phyloP scores from a whole-genome alignment of 805 yeast genomes.

The Starmerella kuoi region DNA sequence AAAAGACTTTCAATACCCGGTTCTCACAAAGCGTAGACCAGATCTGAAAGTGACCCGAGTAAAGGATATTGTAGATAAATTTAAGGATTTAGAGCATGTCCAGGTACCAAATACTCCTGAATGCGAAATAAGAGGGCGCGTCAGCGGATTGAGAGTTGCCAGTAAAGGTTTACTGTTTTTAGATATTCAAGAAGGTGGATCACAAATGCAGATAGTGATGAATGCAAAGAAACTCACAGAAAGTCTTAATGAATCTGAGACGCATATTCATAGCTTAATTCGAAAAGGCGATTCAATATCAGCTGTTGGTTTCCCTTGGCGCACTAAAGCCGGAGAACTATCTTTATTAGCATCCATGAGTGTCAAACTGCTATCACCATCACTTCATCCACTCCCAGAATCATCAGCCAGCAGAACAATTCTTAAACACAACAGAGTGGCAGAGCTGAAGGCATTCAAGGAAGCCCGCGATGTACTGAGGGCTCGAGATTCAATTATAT shows the following conservation, averaged over 20 bases:
- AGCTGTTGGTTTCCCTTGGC: constrained; percentile 58
- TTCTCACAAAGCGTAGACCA: constrained; percentile 3
- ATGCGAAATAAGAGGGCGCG: constrained; percentile 37
- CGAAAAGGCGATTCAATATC: constrained; percentile 63
- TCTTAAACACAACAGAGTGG: constrained; percentile 54
- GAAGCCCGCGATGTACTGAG: constrained; percentile 37
- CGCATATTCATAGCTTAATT: constrained; percentile 32
- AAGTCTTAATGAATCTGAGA: constrained; percentile 34
- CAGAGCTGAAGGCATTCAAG: constrained; percentile 56
- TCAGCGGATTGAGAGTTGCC: constrained; percentile 45
- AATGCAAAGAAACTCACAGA: constrained; percentile 36
- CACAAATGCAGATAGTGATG: constrained; percentile 49
- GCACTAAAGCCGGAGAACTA: constrained; percentile 66
- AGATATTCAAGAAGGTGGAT: constrained; percentile 46
- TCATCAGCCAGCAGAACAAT: constrained; percentile 42
- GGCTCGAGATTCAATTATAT: constrained; percentile 45
- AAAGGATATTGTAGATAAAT: constrained; percentile 3
- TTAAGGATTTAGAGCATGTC: constrained; percentile 7
- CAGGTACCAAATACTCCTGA: constrained; percentile 11
- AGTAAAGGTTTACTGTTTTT: constrained; percentile 60
- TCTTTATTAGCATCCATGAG: constrained; percentile 49
- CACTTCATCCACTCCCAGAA: constrained; percentile 60
- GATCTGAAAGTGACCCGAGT: constrained; percentile 2
- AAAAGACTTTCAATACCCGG: constrained; percentile 10
- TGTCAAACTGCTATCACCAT: constrained; percentile 48